Percentiles rank a stretch among this genome's conserved stretches.
Conservation (phyloP, 108 stramenopile genomes). For the Ochromonas danica region DNA sequence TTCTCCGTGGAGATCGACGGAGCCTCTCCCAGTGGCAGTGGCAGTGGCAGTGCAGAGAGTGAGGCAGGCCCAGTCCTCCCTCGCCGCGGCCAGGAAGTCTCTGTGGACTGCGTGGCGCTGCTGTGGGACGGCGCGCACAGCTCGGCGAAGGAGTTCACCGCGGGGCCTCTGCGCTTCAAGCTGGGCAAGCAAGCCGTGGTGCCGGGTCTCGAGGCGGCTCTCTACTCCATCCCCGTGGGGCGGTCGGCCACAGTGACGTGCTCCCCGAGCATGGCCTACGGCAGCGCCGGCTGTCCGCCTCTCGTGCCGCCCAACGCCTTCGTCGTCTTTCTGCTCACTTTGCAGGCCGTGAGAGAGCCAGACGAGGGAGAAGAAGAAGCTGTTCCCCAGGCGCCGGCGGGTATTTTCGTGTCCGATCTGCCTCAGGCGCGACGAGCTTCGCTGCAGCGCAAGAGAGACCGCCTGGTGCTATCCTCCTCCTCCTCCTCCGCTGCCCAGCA, state of each 20-base stretch:
- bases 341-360: no score
- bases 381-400: no score
- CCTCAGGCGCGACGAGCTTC: no score
- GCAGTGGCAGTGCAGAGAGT: not conserved
- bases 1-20: not conserved
- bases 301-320: conserved; percentile 1
- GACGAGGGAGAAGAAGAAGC: no score
- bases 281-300: not conserved
- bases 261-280: not conserved
- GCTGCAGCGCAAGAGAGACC: no score
- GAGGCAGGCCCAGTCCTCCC: not conserved
- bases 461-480: no score
- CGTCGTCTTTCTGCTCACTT: not conserved
- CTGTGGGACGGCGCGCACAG: not conserved
- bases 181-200: not conserved
- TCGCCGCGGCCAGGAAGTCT: not conserved
- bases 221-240: not conserved
- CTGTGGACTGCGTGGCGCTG: not conserved
- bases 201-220: not conserved
- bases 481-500: no score
- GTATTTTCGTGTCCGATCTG: no score
- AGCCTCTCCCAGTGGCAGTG: not conserved
- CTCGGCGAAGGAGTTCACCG: not conserved
- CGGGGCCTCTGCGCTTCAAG: not conserved
- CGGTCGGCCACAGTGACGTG: not conserved